Conservation (phyloP, 176 grass and related monocot genomes). For the Aechmea fasciata region DNA sequence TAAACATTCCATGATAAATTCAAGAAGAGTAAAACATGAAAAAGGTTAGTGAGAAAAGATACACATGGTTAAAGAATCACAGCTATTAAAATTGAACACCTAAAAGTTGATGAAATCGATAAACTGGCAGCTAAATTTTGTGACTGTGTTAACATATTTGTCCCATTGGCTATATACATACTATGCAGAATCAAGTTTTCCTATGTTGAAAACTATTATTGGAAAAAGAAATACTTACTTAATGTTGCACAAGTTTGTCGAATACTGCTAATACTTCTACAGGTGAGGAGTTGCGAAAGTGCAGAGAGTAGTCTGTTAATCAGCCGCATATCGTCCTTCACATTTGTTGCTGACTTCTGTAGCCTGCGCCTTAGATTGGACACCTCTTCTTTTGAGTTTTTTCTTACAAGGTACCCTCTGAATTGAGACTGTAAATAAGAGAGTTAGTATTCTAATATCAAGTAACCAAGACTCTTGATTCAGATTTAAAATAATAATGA, state of each 20-base stretch:
- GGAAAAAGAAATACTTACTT: slow-evolving; percentile 36
- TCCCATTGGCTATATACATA: no score
- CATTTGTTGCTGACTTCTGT: slow-evolving; percentile 24
- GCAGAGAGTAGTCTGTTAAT: slow-evolving; percentile 43
- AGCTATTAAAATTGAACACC: no score
- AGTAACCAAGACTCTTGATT: neutral
- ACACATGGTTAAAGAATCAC: no score
- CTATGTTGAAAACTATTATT: no score
- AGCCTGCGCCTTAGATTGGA: slow-evolving; percentile 26
- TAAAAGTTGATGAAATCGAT: neutral
- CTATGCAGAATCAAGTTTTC: no score
- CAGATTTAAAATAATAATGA: no score
- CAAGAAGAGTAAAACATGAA: no score
- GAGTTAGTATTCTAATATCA: neutral
- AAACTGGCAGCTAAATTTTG: no score
- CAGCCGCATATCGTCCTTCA: slow-evolving; percentile 37
- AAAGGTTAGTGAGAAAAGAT: no score
- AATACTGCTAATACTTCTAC: slow-evolving; percentile 38
- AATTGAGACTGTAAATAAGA: slow-evolving; percentile 37
- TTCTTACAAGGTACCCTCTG: slow-evolving; percentile 46
- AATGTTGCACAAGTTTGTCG: slow-evolving; percentile 40
- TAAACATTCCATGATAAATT: no score
- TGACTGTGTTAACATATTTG: neutral
- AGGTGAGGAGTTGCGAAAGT: slow-evolving; percentile 31
- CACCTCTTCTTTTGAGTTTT: slow-evolving; percentile 38